Conservation (phyloP, 176 grass and related monocot species). For the Bromus sterilis region DNA sequence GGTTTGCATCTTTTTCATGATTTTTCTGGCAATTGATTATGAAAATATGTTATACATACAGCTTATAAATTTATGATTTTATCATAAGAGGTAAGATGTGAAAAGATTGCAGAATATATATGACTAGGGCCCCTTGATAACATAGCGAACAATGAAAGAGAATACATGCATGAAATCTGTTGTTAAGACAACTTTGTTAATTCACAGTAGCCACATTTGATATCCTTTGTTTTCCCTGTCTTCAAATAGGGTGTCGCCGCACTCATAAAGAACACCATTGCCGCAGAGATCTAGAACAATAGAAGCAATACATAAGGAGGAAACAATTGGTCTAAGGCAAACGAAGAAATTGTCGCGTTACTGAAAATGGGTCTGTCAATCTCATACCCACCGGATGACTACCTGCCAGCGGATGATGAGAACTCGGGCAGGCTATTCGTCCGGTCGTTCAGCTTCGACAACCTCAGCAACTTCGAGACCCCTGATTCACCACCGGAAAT, state of each 20-base stretch:
- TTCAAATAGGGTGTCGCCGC: not conserved
- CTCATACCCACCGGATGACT: constrained; percentile 56
- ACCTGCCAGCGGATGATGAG: constrained; percentile 42
- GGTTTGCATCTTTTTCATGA: not conserved
- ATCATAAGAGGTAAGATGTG: not conserved
- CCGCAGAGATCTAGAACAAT: not conserved
- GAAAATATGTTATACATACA: not conserved
- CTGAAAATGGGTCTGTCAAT: constrained; percentile 59
- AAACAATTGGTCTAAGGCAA: not conserved
- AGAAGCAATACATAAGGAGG: not conserved
- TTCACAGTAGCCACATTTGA: constrained; percentile 5
- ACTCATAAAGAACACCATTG: not conserved
- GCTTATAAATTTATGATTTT: not conserved
- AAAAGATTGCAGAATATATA: not conserved
- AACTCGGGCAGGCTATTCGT: constrained; percentile 32
- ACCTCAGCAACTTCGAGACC: constrained; percentile 27
- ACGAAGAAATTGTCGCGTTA: not conserved
- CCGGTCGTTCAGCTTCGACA: constrained; percentile 50
- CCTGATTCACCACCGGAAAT: constrained; percentile 21
- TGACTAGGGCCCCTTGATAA: not conserved
- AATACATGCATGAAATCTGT: not conserved
- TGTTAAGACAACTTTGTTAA: not conserved
- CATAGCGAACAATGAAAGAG: not conserved
- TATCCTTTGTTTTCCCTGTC: not conserved
- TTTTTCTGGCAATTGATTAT: not conserved